Evolutionary conservation across 371 early-diverging fungal genomes (phyloP), one percentile per base, ranked within the genome.

Genomic region (Mucor ambiguus): DNA sequence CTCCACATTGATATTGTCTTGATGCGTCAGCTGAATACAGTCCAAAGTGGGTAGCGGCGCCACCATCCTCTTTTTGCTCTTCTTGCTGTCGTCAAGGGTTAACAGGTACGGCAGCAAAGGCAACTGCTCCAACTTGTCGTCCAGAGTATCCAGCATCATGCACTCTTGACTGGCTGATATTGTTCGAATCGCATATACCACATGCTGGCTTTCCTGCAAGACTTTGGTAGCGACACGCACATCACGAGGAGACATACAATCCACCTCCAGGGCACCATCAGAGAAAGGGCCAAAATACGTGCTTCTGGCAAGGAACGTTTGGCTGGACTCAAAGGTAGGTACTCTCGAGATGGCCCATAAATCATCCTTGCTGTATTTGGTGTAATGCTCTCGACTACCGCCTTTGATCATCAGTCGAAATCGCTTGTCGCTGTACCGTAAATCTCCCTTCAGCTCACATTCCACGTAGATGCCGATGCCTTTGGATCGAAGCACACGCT

Each of bases 141-240:
- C 71, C 29, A 90, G 61, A 9, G 84, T 81, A 65, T 90, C 88
- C 22, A 92, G 66, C 92, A 92, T 90, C 76, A 92, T 81, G 63
- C 90, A 86, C 60, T 93, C 94, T 6, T 86, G 83, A 65, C 84
- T 87, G 16, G 89, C 88, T 37, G 89, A 85, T 29, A 90, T 73
- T 1, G 86, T 84, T 6, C 91, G 85, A 24, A 94, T 73, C 0
- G 90, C 92, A 63, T 81, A 87, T 1, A 89, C 83, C 8, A 60
- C 22, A 0, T 64, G 64, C 6, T 60, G 32, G 2, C 69, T 66
- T 16, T 41, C 56, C 6, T 58, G 28, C 28, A 72, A 35, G 6
- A 81, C 30, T 5, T 66, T 67, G 5, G 68, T 33, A 1, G 85
- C 78, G 1, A 77, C 64, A 48, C 73, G 74, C 0, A 74, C 76